Evolutionary conservation across 345 rosid species (phyloP).

Genomic region (Linum lewisii): DNA sequence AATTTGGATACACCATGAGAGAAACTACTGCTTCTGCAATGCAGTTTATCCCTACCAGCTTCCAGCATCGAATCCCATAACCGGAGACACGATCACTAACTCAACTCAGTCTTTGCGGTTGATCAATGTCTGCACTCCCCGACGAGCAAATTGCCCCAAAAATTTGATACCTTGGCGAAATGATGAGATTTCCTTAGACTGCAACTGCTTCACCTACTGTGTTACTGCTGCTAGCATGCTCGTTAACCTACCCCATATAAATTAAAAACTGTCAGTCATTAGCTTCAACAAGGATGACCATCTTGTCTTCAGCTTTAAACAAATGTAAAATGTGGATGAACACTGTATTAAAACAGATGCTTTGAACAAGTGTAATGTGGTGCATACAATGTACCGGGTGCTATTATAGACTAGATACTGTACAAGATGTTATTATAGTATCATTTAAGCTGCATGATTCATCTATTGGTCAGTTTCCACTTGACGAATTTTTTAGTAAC

Average conservation of each 20-base stretch:
- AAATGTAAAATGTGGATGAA: slow-evolving; percentile 9
- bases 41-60: too few species aligned
- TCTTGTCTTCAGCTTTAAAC: slow-evolving; percentile 18
- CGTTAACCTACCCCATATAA: slow-evolving; percentile 39
- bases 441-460: too few species aligned
- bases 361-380: neutral
- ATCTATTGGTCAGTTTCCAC: neutral
- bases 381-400: too few species aligned
- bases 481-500: too few species aligned
- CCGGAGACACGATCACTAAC: too few species aligned
- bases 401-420: too few species aligned
- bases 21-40: too few species aligned
- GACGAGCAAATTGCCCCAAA: neutral
- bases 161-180: too few species aligned
- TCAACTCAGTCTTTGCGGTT: too few species aligned
- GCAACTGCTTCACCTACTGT: slow-evolving; percentile 59
- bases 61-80: too few species aligned
- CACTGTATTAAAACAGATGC: slow-evolving; percentile 6
- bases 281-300: slow-evolving; percentile 15
- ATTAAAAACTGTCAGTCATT: slow-evolving; percentile 18
- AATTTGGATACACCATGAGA: too few species aligned
- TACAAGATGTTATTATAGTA: too few species aligned
- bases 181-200: slow-evolving; percentile 29
- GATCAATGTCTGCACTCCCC: neutral
- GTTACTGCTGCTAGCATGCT: slow-evolving; percentile 31